These are phyloP conservation scores for Trichoderma guizhouense DNA, from an alignment of 2,329 filamentous ascomycete species.

Conservation along the genomic window DNA sequence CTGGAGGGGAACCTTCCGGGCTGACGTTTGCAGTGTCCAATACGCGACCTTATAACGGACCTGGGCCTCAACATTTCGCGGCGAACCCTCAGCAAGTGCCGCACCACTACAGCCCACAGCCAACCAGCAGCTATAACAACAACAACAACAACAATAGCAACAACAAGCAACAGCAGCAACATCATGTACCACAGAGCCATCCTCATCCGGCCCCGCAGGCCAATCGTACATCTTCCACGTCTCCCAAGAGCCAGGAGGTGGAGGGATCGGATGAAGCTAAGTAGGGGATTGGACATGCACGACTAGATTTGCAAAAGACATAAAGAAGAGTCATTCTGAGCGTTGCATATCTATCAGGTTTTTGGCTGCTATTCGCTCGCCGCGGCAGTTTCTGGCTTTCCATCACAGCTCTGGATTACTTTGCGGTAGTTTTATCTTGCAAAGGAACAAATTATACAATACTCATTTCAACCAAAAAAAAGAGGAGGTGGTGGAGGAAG, in stretches of 20 bases:
- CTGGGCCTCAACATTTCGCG: constrained; percentile 59
- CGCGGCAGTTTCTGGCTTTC: constrained; percentile 25
- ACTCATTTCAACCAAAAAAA: neutral
- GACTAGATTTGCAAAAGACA: constrained; percentile 18
- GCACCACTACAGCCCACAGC: constrained; percentile 59
- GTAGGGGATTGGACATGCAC: constrained; percentile 27
- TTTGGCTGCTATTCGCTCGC: constrained; percentile 25
- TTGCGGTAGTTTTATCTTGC: constrained; percentile 13
- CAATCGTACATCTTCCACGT: constrained; percentile 34
- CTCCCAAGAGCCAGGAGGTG: constrained; percentile 31
- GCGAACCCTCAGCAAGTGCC: constrained; percentile 64
- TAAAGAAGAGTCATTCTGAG: constrained; percentile 20
- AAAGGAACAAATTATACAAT: neutral
- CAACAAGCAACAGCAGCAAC: constrained; percentile 42
- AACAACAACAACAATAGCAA: constrained; percentile 53
- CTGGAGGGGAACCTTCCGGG: constrained; percentile 22
- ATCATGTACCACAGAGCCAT: constrained; percentile 44
- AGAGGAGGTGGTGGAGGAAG: neutral
- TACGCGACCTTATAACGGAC: constrained; percentile 58
- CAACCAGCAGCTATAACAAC: constrained; percentile 50
- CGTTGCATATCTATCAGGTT: constrained; percentile 23
- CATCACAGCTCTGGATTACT: constrained; percentile 23
- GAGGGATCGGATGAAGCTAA: constrained; percentile 47
- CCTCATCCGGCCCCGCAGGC: constrained; percentile 38
- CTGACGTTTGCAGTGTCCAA: constrained; percentile 54